Percentiles rank a stretch among this genome's conserved stretches.
Evolutionary conservation across 306 rosid species (phyloP).

Genomic region (Pyrus pyrifolia): DNA sequence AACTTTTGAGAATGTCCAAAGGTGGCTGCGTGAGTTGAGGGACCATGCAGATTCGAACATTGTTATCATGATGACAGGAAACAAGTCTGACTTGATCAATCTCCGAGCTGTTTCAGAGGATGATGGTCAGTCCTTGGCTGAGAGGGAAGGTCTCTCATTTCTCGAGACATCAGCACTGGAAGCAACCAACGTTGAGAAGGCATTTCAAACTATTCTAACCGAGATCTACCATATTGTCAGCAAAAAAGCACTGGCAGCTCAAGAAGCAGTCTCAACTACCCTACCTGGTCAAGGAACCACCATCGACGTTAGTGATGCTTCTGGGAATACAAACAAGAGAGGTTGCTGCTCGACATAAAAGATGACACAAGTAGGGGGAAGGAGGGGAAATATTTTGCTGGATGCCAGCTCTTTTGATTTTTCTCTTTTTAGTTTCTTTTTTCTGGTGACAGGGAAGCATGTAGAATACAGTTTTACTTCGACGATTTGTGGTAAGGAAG

Average conservation of each 20-base stretch:
- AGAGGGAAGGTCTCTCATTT: slow-evolving; percentile 93
- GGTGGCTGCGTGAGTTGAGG: slow-evolving; percentile 98
- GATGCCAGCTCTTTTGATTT: slow-evolving; percentile 26
- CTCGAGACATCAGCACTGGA: slow-evolving; percentile 97
- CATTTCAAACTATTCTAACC: slow-evolving; percentile 89
- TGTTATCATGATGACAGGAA: slow-evolving; percentile 98
- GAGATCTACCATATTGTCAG: slow-evolving; percentile 94
- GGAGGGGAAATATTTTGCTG: slow-evolving; percentile 17
- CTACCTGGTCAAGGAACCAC: slow-evolving; percentile 92
- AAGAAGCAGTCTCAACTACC: slow-evolving; percentile 60
- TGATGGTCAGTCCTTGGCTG: slow-evolving; percentile 88
- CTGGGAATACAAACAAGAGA: slow-evolving; percentile 48
- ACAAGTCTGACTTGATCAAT: slow-evolving; percentile 83
- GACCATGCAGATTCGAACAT: slow-evolving; percentile 98
- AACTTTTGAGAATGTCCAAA: slow-evolving; percentile 86
- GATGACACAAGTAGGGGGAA: slow-evolving; percentile 19
- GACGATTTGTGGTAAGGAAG: slow-evolving; percentile 46
- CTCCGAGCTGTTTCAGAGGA: slow-evolving; percentile 81
- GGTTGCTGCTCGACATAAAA: slow-evolving; percentile 70
- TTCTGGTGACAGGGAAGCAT: slow-evolving; percentile 51
- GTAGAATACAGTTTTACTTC: slow-evolving; percentile 57
- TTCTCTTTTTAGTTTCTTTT: slow-evolving; percentile 5
- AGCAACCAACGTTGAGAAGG: slow-evolving; percentile 91
- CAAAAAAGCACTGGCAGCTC: slow-evolving; percentile 97
- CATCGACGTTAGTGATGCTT: slow-evolving; percentile 70